A percentile compares a stretch with the other conserved stretches of the same genome.
Conservation (phyloP, 805 yeast species). For the Phaffomyces opuntiae region DNA sequence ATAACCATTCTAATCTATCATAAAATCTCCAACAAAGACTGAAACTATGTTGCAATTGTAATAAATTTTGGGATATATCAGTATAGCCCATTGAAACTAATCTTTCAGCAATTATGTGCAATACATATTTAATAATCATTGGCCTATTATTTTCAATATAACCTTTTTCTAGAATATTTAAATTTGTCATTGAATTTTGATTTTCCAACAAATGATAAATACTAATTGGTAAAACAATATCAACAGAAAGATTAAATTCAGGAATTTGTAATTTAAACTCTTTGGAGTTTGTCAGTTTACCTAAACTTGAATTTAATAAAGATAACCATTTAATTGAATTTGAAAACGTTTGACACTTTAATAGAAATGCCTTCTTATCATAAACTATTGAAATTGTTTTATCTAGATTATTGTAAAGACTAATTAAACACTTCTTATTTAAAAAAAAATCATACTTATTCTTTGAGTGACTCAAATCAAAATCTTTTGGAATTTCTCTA, state of each 20-base stretch:
- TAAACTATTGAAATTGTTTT: constrained; percentile 54
- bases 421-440: constrained; percentile 30
- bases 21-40: constrained; percentile 61
- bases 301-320: constrained; percentile 44
- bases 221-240: constrained; percentile 16
- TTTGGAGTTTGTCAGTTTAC: constrained; percentile 30
- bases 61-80: constrained; percentile 20
- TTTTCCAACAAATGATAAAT: constrained; percentile 6
- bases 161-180: constrained; percentile 14
- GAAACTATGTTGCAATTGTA: constrained; percentile 25
- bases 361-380: constrained; percentile 37
- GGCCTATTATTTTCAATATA: constrained; percentile 21
- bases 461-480: constrained; percentile 9
- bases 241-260: constrained; percentile 20
- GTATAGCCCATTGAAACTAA: constrained; percentile 24
- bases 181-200: background rate
- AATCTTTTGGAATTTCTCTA: constrained; percentile 26
- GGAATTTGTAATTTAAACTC: constrained; percentile 44
- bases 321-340: constrained; percentile 60
- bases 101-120: constrained; percentile 29
- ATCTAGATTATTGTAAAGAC: constrained; percentile 60
- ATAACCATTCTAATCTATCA: constrained; percentile 70
- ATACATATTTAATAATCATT: constrained; percentile 30
- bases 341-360: constrained; percentile 45
- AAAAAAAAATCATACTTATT: constrained; percentile 25